Evolutionary conservation across 345 rosid species (phyloP).

Genomic region (Cardamine resedifolia): DNA sequence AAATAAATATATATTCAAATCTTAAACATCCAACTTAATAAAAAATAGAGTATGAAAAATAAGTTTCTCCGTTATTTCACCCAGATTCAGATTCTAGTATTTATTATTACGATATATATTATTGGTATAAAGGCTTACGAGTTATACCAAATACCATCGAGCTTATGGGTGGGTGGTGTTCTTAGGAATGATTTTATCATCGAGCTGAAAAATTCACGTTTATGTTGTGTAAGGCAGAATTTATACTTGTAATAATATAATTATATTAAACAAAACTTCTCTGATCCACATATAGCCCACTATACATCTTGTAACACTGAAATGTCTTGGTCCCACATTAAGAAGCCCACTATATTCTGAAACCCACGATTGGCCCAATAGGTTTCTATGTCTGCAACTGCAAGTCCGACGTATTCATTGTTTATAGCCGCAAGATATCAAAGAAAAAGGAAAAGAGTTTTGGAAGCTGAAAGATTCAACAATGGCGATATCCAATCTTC

Average conservation of each 20-base stretch:
- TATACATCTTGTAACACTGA: neutral
- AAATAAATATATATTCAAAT: no score
- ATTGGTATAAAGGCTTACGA: no score
- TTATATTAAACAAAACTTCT: neutral
- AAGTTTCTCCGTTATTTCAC: no score
- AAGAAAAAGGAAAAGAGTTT: neutral
- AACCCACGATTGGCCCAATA: neutral
- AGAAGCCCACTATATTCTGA: neutral
- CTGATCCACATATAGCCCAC: no score
- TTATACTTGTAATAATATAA: no score
- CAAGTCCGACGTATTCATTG: neutral
- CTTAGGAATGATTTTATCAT: neutral
- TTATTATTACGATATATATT: no score
- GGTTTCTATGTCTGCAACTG: neutral
- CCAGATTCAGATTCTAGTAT: no score
- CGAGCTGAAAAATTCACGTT: neutral
- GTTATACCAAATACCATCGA: no score
- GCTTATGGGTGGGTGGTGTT: no score
- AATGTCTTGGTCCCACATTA: neutral
- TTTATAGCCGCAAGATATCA: no score
- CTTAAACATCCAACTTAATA: no score
- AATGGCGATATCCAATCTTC: neutral
- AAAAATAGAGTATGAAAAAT: no score
- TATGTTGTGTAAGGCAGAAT: neutral
- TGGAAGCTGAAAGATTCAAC: neutral